A percentile compares a stretch with the other conserved stretches of the same genome.
These are phyloP conservation scores for Boletus reticuloceps DNA, from an alignment of 768 basidiomycete species.

Conservation along the genomic window DNA sequence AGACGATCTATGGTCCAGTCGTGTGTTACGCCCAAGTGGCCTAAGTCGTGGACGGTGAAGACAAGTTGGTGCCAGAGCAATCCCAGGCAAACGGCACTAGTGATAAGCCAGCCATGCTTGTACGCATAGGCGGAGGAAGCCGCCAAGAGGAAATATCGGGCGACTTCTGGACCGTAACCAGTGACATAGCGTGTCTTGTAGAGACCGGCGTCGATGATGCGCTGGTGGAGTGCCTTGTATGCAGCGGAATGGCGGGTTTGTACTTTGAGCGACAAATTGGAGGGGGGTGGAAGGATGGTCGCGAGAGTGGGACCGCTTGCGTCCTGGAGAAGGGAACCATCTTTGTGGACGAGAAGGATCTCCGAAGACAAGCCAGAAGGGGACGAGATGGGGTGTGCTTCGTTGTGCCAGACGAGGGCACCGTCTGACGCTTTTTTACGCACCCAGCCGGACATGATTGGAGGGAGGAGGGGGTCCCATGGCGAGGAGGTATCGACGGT, in stretches of 20 bases:
- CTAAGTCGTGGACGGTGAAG: constrained; percentile 91
- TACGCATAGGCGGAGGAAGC: constrained; percentile 60
- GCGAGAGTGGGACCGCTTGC: constrained; percentile 40
- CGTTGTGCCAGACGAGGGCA: constrained; percentile 54
- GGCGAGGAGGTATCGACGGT: constrained; percentile 51
- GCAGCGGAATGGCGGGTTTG: constrained; percentile 72
- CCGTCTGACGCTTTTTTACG: constrained; percentile 48
- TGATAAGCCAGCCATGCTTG: constrained; percentile 57
- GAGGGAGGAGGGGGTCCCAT: constrained; percentile 84
- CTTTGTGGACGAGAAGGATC: constrained; percentile 59
- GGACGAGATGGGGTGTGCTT: constrained; percentile 47
- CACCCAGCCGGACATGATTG: constrained; percentile 83
- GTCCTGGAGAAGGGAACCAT: constrained; percentile 20
- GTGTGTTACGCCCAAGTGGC: constrained; percentile 92
- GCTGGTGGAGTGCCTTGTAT: constrained; percentile 75
- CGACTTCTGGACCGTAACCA: constrained; percentile 86
- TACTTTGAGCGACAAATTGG: constrained; percentile 49
- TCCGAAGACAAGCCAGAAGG: constrained; percentile 43
- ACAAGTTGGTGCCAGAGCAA: constrained; percentile 94
- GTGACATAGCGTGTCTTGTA: constrained; percentile 80
- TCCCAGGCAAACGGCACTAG: constrained; percentile 81
- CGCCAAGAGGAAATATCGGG: constrained; percentile 73
- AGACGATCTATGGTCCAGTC: constrained; percentile 79
- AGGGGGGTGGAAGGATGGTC: constrained; percentile 51
- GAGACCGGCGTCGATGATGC: constrained; percentile 74